Percentiles rank a stretch among this genome's conserved stretches.
Conservation (phyloP, 2,329 filamentous ascomycete species). For the Helminthosporium solani region DNA sequence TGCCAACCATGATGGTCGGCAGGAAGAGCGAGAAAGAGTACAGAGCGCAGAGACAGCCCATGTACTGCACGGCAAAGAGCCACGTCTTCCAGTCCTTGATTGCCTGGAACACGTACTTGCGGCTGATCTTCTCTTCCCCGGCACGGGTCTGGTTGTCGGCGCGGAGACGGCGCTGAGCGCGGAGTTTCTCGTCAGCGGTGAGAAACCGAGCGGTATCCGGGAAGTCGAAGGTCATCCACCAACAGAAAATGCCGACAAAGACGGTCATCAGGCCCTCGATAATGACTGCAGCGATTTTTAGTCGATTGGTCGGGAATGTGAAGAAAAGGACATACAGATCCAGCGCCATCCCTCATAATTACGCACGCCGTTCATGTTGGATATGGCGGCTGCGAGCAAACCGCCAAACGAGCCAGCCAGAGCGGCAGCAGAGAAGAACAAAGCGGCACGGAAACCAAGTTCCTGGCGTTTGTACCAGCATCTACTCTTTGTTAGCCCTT, state of each 20-base stretch:
- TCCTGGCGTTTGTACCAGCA: constrained; percentile 58
- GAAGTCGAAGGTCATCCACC: constrained; percentile 66
- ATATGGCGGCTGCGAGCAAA: constrained; percentile 59
- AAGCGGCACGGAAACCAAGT: constrained; percentile 55
- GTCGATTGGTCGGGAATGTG: not conserved
- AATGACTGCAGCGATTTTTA: constrained; percentile 30
- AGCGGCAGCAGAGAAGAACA: constrained; percentile 61
- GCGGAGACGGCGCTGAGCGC: constrained; percentile 62
- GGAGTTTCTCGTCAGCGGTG: constrained; percentile 52
- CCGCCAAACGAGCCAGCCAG: constrained; percentile 63
- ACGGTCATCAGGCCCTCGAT: constrained; percentile 42
- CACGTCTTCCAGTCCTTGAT: constrained; percentile 53
- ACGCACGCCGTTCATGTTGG: constrained; percentile 60
- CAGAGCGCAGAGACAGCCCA: constrained; percentile 56
- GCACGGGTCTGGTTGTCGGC: constrained; percentile 69
- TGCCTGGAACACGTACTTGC: constrained; percentile 45
- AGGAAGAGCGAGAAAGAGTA: constrained; percentile 40
- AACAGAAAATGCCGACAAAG: constrained; percentile 38
- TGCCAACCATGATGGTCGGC: constrained; percentile 52
- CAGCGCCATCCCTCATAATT: constrained; percentile 45
- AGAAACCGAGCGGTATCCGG: constrained; percentile 62
- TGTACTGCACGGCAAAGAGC: constrained; percentile 61
- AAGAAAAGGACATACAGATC: constrained; percentile 31
- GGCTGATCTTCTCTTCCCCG: constrained; percentile 50
- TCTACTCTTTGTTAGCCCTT: constrained; percentile 17